A percentile compares a stretch with the other conserved stretches of the same genome.
Conservation (phyloP, 495 filamentous ascomycete species). For the Cryomyces minteri region DNA sequence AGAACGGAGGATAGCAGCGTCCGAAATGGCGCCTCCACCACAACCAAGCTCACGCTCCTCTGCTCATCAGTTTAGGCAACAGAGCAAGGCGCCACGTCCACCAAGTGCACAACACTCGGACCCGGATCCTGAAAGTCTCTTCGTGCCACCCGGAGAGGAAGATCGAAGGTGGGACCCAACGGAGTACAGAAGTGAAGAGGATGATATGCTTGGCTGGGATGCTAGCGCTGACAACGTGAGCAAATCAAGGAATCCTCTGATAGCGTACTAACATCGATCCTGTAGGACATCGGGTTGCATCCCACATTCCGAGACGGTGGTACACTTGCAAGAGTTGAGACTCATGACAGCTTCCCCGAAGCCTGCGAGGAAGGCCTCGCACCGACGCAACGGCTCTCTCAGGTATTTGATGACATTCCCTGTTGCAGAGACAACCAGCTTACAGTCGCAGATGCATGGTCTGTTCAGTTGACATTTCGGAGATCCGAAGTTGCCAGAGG, state of each 20-base stretch:
- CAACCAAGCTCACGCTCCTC: slow-evolving; percentile 13
- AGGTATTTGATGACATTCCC: slow-evolving; percentile 19
- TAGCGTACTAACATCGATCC: slow-evolving; percentile 1
- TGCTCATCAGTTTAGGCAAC: slow-evolving; percentile 9
- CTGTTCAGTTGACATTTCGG: too few species aligned
- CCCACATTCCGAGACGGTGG: too few species aligned
- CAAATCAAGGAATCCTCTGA: slow-evolving; percentile 18
- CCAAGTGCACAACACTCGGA: slow-evolving; percentile 1
- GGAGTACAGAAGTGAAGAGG: slow-evolving; percentile 46
- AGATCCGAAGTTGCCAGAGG: too few species aligned
- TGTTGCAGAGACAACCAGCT: too few species aligned
- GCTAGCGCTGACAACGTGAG: slow-evolving; percentile 33
- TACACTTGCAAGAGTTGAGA: neutral
- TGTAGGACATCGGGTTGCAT: slow-evolving; percentile 8
- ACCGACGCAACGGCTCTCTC: slow-evolving; percentile 48
- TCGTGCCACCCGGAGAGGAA: slow-evolving; percentile 56
- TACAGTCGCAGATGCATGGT: too few species aligned
- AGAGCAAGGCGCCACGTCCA: neutral
- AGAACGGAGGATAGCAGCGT: slow-evolving; percentile 1
- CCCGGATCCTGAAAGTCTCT: slow-evolving; percentile 52
- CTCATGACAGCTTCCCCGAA: slow-evolving; percentile 20
- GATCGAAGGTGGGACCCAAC: slow-evolving; percentile 65
- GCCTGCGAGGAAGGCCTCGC: slow-evolving; percentile 24
- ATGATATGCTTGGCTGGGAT: slow-evolving; percentile 68
- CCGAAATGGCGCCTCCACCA: slow-evolving; percentile 17